Conservation (phyloP, 345 rosid species). For the Dipteronia dyeriana region DNA sequence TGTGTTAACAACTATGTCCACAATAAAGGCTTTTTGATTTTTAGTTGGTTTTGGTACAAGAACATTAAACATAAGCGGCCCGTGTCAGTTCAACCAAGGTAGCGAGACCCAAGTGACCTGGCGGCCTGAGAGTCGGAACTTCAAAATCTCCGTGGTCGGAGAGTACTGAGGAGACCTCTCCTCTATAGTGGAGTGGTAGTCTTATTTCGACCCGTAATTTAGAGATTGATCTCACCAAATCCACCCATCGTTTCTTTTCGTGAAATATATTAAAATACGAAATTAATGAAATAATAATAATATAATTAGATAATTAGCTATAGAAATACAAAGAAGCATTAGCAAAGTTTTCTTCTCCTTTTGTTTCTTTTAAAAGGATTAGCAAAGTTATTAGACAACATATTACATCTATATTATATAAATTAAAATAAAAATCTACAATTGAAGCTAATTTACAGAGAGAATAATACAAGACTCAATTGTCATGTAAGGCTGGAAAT, state of each 20-base stretch:
- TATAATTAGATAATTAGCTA: background rate
- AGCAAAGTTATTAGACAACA: background rate
- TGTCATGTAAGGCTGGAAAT: slow-evolving; percentile 5
- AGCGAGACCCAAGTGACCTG: no score
- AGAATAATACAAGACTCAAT: background rate
- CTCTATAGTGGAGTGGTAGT: no score
- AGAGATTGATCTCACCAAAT: no score
- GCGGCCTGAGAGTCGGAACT: no score
- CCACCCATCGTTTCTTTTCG: no score
- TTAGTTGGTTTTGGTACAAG: background rate
- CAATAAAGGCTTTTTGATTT: background rate
- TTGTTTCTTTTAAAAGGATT: no score
- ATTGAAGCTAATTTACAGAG: slow-evolving; percentile 1
- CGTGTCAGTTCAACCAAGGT: no score
- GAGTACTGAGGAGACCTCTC: no score
- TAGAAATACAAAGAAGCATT: background rate
- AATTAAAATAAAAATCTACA: slow-evolving; percentile 16
- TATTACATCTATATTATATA: background rate
- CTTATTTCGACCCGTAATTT: no score
- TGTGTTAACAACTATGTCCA: background rate
- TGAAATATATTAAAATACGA: no score
- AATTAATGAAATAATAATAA: no score
- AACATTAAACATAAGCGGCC: background rate
- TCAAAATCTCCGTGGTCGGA: no score
- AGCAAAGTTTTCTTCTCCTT: background rate